Conservation (phyloP, 2,329 filamentous ascomycete species). For the Colletotrichum navitas region DNA sequence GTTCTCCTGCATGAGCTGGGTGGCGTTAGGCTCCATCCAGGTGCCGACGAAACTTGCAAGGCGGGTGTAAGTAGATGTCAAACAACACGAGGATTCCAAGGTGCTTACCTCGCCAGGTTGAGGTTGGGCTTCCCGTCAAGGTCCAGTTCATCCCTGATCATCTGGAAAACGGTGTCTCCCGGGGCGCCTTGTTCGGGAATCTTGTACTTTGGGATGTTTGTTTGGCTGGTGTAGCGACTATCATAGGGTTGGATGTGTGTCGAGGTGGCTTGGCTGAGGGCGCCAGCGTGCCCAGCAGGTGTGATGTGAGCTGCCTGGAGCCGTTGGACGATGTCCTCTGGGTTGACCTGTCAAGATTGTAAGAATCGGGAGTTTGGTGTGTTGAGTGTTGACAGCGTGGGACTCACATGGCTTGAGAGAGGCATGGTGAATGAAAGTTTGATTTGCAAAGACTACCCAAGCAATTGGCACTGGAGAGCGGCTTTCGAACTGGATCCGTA, state of each 20-base stretch:
- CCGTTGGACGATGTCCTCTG: constrained; percentile 66
- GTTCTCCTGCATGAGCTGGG: constrained; percentile 75
- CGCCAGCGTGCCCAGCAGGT: constrained; percentile 49
- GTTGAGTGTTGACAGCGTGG: neutral
- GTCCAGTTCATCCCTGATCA: constrained; percentile 73
- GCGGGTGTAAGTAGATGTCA: constrained; percentile 14
- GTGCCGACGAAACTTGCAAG: constrained; percentile 73
- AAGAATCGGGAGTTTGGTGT: neutral
- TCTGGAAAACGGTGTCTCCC: constrained; percentile 73
- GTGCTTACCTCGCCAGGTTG: constrained; percentile 69
- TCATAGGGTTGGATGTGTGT: constrained; percentile 69
- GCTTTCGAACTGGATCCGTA: neutral
- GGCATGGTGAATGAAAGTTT: constrained; percentile 27
- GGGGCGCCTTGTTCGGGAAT: constrained; percentile 70
- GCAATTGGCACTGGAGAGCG: neutral
- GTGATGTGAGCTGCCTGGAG: constrained; percentile 61
- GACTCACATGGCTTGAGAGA: constrained; percentile 40
- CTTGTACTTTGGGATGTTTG: constrained; percentile 69
- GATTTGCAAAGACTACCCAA: neutral
- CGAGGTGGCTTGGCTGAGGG: constrained; percentile 57
- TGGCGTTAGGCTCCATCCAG: constrained; percentile 77
- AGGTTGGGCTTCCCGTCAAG: constrained; percentile 75
- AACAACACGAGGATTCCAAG: neutral
- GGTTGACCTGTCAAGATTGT: constrained; percentile 58
- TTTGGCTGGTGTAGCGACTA: constrained; percentile 65